phyloP scores from a whole-genome alignment of 495 filamentous ascomycete species.

The Extremus antarcticus region DNA sequence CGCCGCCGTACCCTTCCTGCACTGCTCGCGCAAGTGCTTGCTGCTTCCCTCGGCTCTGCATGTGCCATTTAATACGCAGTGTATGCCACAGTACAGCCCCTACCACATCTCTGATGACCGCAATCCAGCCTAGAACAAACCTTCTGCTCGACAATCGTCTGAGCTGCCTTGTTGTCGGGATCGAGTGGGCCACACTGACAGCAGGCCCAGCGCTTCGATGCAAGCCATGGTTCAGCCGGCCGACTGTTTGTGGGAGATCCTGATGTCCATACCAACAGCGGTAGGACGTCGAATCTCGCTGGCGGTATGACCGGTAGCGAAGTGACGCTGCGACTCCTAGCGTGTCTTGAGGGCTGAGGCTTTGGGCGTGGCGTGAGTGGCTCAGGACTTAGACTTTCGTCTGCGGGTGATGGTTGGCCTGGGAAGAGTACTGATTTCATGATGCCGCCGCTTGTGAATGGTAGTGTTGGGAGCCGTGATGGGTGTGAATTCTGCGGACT shows the following conservation, averaged over 20 bases:
- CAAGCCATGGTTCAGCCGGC: neutral
- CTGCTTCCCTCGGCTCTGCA: too few relatives aligned
- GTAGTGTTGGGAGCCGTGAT: neutral
- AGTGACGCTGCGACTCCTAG: neutral
- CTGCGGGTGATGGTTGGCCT: neutral
- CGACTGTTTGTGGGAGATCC: neutral
- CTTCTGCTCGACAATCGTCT: constrained; percentile 5
- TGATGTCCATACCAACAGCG: neutral
- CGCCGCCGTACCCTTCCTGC: too few relatives aligned
- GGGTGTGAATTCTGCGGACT: neutral
- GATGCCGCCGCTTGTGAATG: neutral
- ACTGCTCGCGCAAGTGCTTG: too few relatives aligned
- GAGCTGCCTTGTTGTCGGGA: neutral
- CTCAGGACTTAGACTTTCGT: neutral
- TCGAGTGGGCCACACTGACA: neutral
- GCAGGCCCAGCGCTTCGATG: constrained; percentile 1
- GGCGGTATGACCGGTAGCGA: neutral
- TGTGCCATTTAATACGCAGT: too few relatives aligned
- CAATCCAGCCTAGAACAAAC: constrained; percentile 4
- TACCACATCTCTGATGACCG: neutral
- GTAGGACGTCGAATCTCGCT: neutral
- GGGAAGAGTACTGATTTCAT: neutral
- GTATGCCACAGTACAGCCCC: neutral
- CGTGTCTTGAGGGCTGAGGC: neutral
- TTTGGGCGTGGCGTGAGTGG: neutral